phyloP scores from a whole-genome alignment of 257 asterid genomes.

The Fraxinus quadrangulata region DNA sequence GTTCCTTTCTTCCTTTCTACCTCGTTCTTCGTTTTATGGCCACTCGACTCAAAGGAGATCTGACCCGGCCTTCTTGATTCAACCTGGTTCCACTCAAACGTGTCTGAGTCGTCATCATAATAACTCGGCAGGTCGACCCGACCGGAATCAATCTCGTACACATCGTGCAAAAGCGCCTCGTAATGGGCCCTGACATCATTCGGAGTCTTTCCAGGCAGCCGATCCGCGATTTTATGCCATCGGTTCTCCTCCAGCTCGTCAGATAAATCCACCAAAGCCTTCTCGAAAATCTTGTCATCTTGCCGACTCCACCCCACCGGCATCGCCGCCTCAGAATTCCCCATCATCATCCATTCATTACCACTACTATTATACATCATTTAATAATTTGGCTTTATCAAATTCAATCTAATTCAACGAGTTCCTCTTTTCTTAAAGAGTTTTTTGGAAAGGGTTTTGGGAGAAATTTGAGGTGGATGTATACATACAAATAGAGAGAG shows the following conservation, averaged over 20 bases:
- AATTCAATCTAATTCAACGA: neutral
- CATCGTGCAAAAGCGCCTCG: constrained; percentile 54
- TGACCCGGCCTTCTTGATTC: constrained; percentile 39
- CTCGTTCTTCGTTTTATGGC: constrained; percentile 43
- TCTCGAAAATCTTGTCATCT: constrained; percentile 67
- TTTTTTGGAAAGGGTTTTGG: constrained; percentile 22
- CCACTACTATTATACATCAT: constrained; percentile 28
- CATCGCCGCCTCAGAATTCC: constrained; percentile 27
- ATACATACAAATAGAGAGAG: constrained; percentile 7
- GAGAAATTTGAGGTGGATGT: constrained; percentile 15
- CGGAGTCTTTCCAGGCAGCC: constrained; percentile 48
- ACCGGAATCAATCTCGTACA: constrained; percentile 66
- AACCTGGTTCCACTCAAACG: constrained; percentile 28
- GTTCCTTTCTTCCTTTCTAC: constrained; percentile 72
- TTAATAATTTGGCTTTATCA: neutral
- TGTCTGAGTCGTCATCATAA: constrained; percentile 32
- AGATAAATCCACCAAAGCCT: constrained; percentile 52
- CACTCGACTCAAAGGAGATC: constrained; percentile 61
- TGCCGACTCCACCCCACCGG: constrained; percentile 45
- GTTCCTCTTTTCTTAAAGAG: neutral
- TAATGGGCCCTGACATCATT: constrained; percentile 58
- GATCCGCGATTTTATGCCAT: constrained; percentile 59
- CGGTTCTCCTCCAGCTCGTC: constrained; percentile 51
- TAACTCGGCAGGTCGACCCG: constrained; percentile 63
- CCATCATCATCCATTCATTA: constrained; percentile 25